Evolutionary conservation across 495 filamentous ascomycete genomes (phyloP), one percentile per base, ranked within the genome.

Genomic region (Patellaria atrata): DNA sequence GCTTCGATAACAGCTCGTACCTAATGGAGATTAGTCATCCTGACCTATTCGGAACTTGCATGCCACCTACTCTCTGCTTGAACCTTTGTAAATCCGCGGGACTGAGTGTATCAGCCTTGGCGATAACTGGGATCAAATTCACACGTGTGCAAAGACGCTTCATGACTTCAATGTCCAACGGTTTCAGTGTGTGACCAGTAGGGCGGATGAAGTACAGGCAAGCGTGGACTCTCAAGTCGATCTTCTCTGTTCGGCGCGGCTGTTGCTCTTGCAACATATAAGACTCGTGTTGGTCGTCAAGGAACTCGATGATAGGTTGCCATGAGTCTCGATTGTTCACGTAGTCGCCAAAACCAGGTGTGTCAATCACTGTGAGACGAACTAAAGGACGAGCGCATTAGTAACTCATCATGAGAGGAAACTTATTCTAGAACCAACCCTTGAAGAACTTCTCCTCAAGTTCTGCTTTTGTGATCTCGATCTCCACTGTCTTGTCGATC

Each of bases 391-490:
- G 41, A 54, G 35, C 31, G 36, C 34, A 12, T 35, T 32, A 33
- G 33, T 53, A 33, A 52, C 45, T 35, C 28, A 25, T 30, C 21
- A 27, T 14, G 8, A 11, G 17, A 25, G 28, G 31, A 13, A n/a
- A 27, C 19, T 31, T 18, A n/a, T 20, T 26, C 13, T 21, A 35
- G 22, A n/a, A n/a, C 41, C 37, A 69, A 96, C 87, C 87, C 70
- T 97, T 97, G 76, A 97, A 97, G 70, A 97, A 97, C 70, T 97
- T 97, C 75, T 97, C 89, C 65, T 97, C 89, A 40, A 97, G 63
- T 67, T 97, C 89, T 32, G 89, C 89, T 71, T 97, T 97, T 57
- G 89, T 97, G 55, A 97, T 97, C 59, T 96, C 89, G 52, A 97
- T 97, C 67, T 97, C 89, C 36, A 97, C 89, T 7, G 89, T 97